Evolutionary conservation across 179 eudicot species (phyloP), one percentile per base, ranked within the genome.

Genomic region (Beta macrorhiza): DNA sequence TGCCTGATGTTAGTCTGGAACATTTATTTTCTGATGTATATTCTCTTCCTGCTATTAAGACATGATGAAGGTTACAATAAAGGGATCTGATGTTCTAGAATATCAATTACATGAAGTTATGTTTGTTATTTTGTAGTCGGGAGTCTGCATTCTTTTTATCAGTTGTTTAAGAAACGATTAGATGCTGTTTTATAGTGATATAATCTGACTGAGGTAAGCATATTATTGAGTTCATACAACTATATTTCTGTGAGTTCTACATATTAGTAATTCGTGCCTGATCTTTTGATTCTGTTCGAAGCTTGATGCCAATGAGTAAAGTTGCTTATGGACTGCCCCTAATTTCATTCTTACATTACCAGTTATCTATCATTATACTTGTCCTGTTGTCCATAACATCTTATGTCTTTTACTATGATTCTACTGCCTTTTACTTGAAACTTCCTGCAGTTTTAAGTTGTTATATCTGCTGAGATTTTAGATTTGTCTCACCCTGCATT

Each of bases 1-100:
- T 69, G 53, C 17, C 20, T 29, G 61, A 49, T 55, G 51, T 56
- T 69, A 68, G 62, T 68, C 45, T 58, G 47, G 79, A 42, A 73
- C 32, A 53, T 29, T 81, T 32, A 65, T 47, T 73, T 72, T 56
- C n/a, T 69, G 52, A 57, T 85, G 85, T 82, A 82, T 78, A 85
- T 74, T 64, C 76, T 77, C 67, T 75, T 79, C 67, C 75, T 72
- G 81, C 78, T 80, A 63, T 59, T 57, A 47, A 37, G 67, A 65
- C 61, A 56, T 79, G 69, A 73, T 47, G 45, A 55, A 52, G 70
- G 76, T 59, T 32, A 49, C 22, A 32, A 8, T 75, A 29, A n/a
- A 8, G 19, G 22, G 74, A 51, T 67, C 64, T 45, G 82, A 52
- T 32, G 61, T 62, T 32, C 72, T 80, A 71, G 77, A 61, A 58